Evolutionary conservation across 2,329 filamentous ascomycete species (phyloP), one percentile per base, ranked within the genome.

Genomic region (Claviceps quebecensis): DNA sequence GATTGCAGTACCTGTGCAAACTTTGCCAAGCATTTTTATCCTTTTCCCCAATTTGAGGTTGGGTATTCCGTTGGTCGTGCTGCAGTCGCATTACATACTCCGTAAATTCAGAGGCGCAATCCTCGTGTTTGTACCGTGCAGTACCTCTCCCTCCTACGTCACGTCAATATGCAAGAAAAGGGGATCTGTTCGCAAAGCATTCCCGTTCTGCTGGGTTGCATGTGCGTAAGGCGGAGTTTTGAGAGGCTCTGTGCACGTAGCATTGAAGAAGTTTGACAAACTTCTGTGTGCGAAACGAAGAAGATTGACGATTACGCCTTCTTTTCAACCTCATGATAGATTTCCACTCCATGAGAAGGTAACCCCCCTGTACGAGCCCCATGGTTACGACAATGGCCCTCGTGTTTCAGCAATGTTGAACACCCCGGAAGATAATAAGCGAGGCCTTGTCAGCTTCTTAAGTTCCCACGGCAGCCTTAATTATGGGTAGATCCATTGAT

Each of bases 391-490:
- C 47, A 48, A 34, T 41, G 38, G 23, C 38, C n/a, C 34, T 41
- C 22, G 47, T 48, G 47, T 48, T 48, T 48, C 47, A 48, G 47
- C 41, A 48, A 29, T 48, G 29, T 36, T 29, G 37, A 38, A 40
- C 26, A 41, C 37, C 47, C 47, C n/a, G 23, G 47, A 40, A 48
- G 47, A 41, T 34, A 34, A 40, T 41, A 48, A 41, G 37, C 46
- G 46, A 48, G 46, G 36, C 17, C 22, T 9, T 43, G 36, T 29
- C 36, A 17, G 37, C 37, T 22, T 48, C 8, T 23, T 1, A 22
- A 14, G 26, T 39, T 26, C 2, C 19, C 34, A 16, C 16, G 14
- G 13, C 23, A 45, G n/a, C 8, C 9, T 37, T 34, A 29, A 29
- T 29, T 3, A 29, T 29, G 8, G 26, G 4, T 34, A 34, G 29